These are phyloP conservation scores for Streptanthus diversifolius DNA, from an alignment of 345 rosid genomes.

Conservation along the genomic window DNA sequence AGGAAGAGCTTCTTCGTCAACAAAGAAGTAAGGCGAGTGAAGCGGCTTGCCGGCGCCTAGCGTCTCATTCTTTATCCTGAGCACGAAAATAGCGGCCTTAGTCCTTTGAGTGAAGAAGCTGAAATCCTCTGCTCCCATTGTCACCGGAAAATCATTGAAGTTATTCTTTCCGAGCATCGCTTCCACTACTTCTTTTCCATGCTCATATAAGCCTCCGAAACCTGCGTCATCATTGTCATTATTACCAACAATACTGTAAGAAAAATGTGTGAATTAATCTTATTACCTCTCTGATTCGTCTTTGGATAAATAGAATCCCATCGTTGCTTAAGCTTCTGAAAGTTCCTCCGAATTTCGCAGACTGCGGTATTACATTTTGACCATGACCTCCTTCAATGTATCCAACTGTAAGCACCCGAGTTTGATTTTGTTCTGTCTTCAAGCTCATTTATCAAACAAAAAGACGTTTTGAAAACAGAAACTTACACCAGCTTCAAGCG, in stretches of 20 bases:
- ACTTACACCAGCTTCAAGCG: constrained; percentile 61
- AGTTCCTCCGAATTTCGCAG: constrained; percentile 56
- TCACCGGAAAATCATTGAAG: constrained; percentile 48
- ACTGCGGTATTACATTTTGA: constrained; percentile 53
- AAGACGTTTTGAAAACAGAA: background rate
- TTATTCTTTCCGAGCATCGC: constrained; percentile 49
- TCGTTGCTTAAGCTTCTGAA: constrained; percentile 54
- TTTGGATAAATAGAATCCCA: constrained; percentile 51
- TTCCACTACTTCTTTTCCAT: constrained; percentile 51
- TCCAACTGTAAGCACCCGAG: constrained; percentile 54
- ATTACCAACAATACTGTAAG: background rate
- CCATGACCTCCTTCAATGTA: constrained; percentile 59
- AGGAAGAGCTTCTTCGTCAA: constrained; percentile 63
- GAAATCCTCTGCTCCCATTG: constrained; percentile 70
- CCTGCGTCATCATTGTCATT: constrained; percentile 29
- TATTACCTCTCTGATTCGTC: constrained; percentile 50
- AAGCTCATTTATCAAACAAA: background rate
- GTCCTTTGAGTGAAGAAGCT: constrained; percentile 63
- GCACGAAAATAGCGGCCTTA: constrained; percentile 48
- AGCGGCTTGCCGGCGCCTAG: constrained; percentile 44
- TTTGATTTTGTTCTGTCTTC: background rate
- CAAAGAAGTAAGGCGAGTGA: constrained; percentile 59
- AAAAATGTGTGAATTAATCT: constrained; percentile 36
- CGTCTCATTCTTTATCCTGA: constrained; percentile 55
- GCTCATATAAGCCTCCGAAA: constrained; percentile 53